These are phyloP conservation scores for Phytopythium litorale DNA, from an alignment of 352 stramenopile genomes.

Conservation along the genomic window DNA sequence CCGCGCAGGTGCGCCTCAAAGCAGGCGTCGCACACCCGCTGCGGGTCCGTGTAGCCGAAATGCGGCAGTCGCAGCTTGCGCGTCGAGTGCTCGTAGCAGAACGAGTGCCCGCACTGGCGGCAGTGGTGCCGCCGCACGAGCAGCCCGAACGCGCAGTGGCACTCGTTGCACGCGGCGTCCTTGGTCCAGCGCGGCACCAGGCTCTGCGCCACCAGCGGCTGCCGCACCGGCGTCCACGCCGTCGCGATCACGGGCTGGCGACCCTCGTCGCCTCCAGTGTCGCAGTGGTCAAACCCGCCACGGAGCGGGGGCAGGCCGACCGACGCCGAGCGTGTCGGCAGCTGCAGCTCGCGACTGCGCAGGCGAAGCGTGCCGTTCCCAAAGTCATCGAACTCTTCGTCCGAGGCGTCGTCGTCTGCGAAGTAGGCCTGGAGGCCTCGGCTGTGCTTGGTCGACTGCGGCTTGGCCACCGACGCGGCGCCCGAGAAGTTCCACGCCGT, in stretches of 20 bases:
- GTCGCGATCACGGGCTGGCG: not conserved
- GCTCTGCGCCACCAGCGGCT: not conserved
- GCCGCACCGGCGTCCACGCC: slow-evolving; percentile 11
- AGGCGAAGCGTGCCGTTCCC: slow-evolving; percentile 5
- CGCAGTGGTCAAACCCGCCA: not conserved
- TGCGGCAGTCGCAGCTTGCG: slow-evolving; percentile 58
- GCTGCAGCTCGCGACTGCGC: not conserved
- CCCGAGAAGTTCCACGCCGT: slow-evolving; percentile 6
- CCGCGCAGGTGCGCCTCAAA: slow-evolving; percentile 59
- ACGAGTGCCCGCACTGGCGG: slow-evolving; percentile 77
- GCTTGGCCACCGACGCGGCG: slow-evolving; percentile 5
- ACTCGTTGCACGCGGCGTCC: slow-evolving; percentile 58
- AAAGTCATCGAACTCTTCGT: slow-evolving; percentile 21
- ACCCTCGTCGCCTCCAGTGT: not conserved
- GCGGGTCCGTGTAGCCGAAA: slow-evolving; percentile 65
- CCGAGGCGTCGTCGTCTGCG: slow-evolving; percentile 23
- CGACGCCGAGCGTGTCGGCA: slow-evolving; percentile 30
- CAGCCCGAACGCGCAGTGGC: slow-evolving; percentile 64
- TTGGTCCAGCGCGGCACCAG: slow-evolving; percentile 69
- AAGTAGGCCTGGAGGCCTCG: slow-evolving; percentile 20
- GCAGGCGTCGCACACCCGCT: slow-evolving; percentile 84
- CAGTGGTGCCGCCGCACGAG: slow-evolving; percentile 80
- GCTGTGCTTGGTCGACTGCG: slow-evolving; percentile 8
- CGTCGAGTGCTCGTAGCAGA: slow-evolving; percentile 84
- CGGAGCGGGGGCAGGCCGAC: slow-evolving; percentile 19